Evolutionary conservation across 2,329 filamentous ascomycete species (phyloP), one percentile per base, ranked within the genome.

Genomic region (Penicillium crustosum): DNA sequence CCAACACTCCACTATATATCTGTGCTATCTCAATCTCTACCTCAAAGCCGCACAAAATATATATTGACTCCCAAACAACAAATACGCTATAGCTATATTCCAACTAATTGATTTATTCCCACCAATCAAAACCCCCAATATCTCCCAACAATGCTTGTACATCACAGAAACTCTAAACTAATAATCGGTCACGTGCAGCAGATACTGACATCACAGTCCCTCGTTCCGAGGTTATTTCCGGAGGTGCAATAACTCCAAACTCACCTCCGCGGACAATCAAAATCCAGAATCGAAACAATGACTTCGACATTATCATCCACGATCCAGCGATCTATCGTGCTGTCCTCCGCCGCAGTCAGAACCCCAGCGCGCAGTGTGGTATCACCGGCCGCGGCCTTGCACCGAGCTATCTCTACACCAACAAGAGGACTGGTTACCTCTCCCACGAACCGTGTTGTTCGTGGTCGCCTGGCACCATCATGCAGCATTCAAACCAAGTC

Each of bases 171-270:
- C 12, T 27, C 49, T 7, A 51, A 56, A 21, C 2, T 17, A 54
- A 57, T 38, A 67, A 49, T 62, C 61, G 65, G 65, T 66, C 27
- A 55, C 41, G 17, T 1, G 10, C n/a, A 60, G 55, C 61, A 66
- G 36, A 53, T 42, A 51, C 51, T 67, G 62, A 67, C 65, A 66
- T 67, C 61, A 66, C 63, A 29, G 33, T 56, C 12, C 17, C 27
- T 25, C 27, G 19, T 19, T n/a, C 43, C 42, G 42, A 33, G 17
- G 44, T 44, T 38, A 57, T 12, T 21, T 9, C n/a, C 35, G 33
- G 47, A 21, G 21, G 5, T 52, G 45, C 23, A 19, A 25, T 35
- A 41, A 42, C 33, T 44, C 44, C 41, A 43, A 39, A 23, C 33
- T 31, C 35, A 54, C 51, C 23, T 41, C 49, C 42, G 23, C n/a